phyloP scores from a whole-genome alignment of 495 filamentous ascomycete species.

The Filosporella fistucella region DNA sequence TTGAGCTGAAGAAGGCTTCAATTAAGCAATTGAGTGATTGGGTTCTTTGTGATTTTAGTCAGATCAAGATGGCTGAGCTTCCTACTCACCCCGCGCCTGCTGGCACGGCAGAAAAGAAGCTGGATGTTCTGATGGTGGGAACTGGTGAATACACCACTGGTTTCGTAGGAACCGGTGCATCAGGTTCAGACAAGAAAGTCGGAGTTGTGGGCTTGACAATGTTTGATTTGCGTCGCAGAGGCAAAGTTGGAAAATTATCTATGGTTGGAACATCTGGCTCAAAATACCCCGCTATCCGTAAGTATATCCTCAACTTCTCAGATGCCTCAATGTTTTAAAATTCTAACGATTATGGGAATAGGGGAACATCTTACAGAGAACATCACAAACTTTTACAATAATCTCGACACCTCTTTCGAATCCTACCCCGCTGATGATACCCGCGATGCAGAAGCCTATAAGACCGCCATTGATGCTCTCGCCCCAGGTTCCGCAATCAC shows the following conservation, averaged over 20 bases:
- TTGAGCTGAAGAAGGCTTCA: no score
- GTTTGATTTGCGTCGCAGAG: slow-evolving; percentile 83
- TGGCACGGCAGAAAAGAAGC: slow-evolving; percentile 44
- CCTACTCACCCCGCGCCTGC: slow-evolving; percentile 11
- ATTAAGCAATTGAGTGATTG: no score
- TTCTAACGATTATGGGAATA: slow-evolving; percentile 26
- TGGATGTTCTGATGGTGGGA: slow-evolving; percentile 88
- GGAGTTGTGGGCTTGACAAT: slow-evolving; percentile 87
- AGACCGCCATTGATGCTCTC: slow-evolving; percentile 80
- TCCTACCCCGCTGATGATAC: slow-evolving; percentile 72
- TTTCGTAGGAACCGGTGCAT: slow-evolving; percentile 73
- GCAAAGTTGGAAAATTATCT: slow-evolving; percentile 78
- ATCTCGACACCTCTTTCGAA: slow-evolving; percentile 75
- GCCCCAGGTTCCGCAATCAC: slow-evolving; percentile 84
- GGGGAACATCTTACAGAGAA: slow-evolving; percentile 85
- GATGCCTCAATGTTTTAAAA: not conserved
- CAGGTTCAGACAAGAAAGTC: slow-evolving; percentile 85
- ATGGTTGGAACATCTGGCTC: slow-evolving; percentile 88
- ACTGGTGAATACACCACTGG: slow-evolving; percentile 97
- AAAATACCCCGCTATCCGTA: slow-evolving; percentile 90
- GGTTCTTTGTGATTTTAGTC: no score
- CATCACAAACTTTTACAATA: slow-evolving; percentile 83
- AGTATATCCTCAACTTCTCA: slow-evolving; percentile 22
- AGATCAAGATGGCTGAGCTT: slow-evolving; percentile 16
- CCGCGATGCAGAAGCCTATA: slow-evolving; percentile 80